Percentiles rank a stretch among this genome's conserved stretches.
Conservation (phyloP, 805 yeast genomes). For the Ogataea sp. region DNA sequence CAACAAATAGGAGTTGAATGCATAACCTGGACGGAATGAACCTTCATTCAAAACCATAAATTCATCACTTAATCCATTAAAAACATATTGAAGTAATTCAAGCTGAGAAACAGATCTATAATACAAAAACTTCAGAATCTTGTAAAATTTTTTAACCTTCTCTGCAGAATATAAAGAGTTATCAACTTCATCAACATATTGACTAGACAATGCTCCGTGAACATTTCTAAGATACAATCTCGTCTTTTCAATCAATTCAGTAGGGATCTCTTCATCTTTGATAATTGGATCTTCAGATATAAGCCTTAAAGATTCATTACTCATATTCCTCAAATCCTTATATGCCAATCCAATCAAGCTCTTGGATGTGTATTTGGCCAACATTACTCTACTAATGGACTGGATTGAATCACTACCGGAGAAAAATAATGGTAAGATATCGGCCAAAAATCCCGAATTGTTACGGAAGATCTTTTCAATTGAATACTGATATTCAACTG, state of each 20-base stretch:
- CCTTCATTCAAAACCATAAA: too few relatives aligned
- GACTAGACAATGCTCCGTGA: neutral
- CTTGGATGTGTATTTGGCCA: slow-evolving; percentile 9
- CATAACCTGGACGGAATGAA: neutral
- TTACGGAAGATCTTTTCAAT: slow-evolving; percentile 13
- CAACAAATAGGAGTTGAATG: neutral
- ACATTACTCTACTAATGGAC: slow-evolving; percentile 20
- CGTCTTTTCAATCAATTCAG: neutral
- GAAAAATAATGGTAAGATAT: slow-evolving; percentile 30
- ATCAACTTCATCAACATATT: slow-evolving; percentile 18
- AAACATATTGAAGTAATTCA: neutral
- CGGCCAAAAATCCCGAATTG: slow-evolving; percentile 28
- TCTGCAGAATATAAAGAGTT: slow-evolving; percentile 23
- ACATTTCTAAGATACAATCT: neutral
- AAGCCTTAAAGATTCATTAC: neutral
- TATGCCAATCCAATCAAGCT: neutral
- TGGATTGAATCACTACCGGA: slow-evolving; percentile 37
- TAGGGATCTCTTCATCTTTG: neutral
- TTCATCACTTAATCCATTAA: neutral
- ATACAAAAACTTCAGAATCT: slow-evolving; percentile 24
- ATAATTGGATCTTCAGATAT: neutral
- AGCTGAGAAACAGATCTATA: slow-evolving; percentile 23
- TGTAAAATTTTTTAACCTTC: slow-evolving; percentile 31
- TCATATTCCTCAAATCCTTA: neutral
- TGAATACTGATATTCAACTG: slow-evolving; percentile 13